A percentile compares a stretch with the other conserved stretches of the same genome.
Conservation (phyloP, 2,329 filamentous ascomycete species). For the Sclerotinia borealis region DNA sequence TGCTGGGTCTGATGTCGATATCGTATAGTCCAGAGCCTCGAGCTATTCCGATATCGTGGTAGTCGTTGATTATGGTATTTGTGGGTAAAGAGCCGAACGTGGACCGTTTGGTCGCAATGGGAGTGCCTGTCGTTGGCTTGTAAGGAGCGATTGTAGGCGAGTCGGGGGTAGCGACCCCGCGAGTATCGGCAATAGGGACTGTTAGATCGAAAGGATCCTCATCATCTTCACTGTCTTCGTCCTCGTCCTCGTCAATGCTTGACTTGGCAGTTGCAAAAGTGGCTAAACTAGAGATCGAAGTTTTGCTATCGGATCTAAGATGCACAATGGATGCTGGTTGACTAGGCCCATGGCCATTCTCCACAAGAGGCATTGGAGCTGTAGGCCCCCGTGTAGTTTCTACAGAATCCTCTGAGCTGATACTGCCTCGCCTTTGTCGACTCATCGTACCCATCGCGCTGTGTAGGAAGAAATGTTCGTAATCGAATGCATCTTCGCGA, state of each 20-base stretch:
- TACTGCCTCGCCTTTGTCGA: conserved; percentile 45
- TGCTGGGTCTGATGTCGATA: conserved; percentile 43
- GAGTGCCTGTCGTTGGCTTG: conserved; percentile 12
- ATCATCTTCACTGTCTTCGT: conserved; percentile 35
- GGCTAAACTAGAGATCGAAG: conserved; percentile 54
- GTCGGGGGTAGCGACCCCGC: neutral
- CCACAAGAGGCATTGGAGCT: conserved; percentile 12
- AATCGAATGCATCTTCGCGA: conserved; percentile 91
- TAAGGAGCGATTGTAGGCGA: conserved; percentile 1
- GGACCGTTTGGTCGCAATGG: conserved; percentile 24
- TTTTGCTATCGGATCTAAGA: conserved; percentile 48
- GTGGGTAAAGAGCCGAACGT: conserved; percentile 26
- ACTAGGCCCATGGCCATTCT: conserved; percentile 13
- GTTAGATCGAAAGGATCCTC: conserved; percentile 25
- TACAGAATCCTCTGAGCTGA: conserved; percentile 53
- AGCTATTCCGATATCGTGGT: conserved; percentile 12
- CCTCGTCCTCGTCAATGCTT: conserved; percentile 35
- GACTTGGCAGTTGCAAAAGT: conserved; percentile 60
- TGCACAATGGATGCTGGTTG: conserved; percentile 31
- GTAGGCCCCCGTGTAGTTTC: conserved; percentile 50
- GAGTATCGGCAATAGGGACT: neutral
- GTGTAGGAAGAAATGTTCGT: conserved; percentile 91
- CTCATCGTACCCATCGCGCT: conserved; percentile 80
- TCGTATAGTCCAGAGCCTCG: conserved; percentile 19
- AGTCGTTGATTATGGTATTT: conserved; percentile 12